A percentile compares a stretch with the other conserved stretches of the same genome.
phyloP scores from a whole-genome alignment of 129 eudicot genomes.

The Deinandra increscens region DNA sequence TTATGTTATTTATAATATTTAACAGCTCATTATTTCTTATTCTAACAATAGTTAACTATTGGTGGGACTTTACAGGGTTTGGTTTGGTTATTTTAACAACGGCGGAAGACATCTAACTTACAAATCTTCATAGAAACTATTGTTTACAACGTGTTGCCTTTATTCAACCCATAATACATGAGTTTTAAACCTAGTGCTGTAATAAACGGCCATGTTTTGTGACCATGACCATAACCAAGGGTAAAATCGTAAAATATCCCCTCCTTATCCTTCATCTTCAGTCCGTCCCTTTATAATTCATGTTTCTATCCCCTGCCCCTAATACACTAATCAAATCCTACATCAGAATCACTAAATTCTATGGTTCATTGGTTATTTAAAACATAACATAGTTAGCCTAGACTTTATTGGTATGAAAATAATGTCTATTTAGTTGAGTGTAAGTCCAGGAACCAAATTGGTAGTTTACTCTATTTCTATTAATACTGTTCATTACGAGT shows the following conservation, averaged over 20 bases:
- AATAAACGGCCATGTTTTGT: conserved; percentile 1
- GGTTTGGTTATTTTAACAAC: no score
- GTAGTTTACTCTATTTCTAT: background rate
- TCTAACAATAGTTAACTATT: no score
- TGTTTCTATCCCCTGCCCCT: background rate
- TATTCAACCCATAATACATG: no score
- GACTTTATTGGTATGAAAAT: no score
- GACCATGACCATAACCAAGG: conserved; percentile 8
- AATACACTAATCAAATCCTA: background rate
- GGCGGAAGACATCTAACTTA: no score
- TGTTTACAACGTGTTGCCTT: no score
- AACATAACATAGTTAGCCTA: no score
- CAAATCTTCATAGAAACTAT: no score
- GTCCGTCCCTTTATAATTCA: background rate
- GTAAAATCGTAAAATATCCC: background rate
- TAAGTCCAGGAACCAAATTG: background rate
- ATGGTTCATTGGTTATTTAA: background rate
- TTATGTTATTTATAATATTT: no score
- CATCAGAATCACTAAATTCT: background rate
- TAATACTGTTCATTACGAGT: background rate
- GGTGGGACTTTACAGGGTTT: no score
- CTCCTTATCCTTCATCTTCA: background rate
- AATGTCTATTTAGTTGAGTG: background rate
- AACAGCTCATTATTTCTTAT: no score
- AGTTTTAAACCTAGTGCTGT: no score